Conservation (phyloP, 2,329 filamentous ascomycete genomes). For the Coniella vitis region DNA sequence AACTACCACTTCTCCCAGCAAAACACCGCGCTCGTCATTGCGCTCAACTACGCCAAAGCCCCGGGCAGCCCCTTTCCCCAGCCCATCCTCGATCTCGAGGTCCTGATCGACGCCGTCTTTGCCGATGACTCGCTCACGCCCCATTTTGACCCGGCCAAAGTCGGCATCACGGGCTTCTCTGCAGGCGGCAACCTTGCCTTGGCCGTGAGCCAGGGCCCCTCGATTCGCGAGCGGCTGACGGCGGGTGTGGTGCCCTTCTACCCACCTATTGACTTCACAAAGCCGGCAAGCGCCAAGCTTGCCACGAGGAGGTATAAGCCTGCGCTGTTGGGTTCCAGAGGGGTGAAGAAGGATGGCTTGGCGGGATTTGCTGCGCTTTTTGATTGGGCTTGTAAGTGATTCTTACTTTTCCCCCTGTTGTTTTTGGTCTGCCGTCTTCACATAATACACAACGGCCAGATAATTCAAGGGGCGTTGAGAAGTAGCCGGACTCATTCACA, state of each 20-base stretch:
- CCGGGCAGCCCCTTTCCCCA: slow-evolving; percentile 37
- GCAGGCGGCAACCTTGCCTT: slow-evolving; percentile 45
- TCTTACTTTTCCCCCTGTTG: not conserved
- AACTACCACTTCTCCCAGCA: slow-evolving; percentile 35
- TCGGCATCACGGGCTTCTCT: slow-evolving; percentile 42
- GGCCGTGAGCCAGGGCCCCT: slow-evolving; percentile 31
- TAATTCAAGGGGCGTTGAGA: too few relatives aligned
- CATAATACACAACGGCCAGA: too few relatives aligned
- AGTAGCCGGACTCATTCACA: too few relatives aligned
- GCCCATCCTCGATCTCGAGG: slow-evolving; percentile 37
- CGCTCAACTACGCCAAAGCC: slow-evolving; percentile 43
- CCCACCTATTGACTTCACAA: slow-evolving; percentile 34
- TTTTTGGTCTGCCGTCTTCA: too few relatives aligned
- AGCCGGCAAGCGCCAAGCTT: slow-evolving; percentile 24
- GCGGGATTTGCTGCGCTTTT: slow-evolving; percentile 26
- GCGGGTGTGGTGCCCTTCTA: slow-evolving; percentile 37
- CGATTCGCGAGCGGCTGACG: slow-evolving; percentile 25
- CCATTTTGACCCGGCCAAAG: slow-evolving; percentile 31
- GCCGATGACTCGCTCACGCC: slow-evolving; percentile 34
- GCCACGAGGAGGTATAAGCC: slow-evolving; percentile 31
- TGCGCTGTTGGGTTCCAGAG: slow-evolving; percentile 24
- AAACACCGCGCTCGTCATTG: slow-evolving; percentile 37
- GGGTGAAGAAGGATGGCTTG: slow-evolving; percentile 22
- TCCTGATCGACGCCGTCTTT: slow-evolving; percentile 34
- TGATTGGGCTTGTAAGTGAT: slow-evolving; percentile 31